These are phyloP conservation scores for Fagopyrum tataricum DNA, from an alignment of 148 eudicot genomes.

Conservation along the genomic window DNA sequence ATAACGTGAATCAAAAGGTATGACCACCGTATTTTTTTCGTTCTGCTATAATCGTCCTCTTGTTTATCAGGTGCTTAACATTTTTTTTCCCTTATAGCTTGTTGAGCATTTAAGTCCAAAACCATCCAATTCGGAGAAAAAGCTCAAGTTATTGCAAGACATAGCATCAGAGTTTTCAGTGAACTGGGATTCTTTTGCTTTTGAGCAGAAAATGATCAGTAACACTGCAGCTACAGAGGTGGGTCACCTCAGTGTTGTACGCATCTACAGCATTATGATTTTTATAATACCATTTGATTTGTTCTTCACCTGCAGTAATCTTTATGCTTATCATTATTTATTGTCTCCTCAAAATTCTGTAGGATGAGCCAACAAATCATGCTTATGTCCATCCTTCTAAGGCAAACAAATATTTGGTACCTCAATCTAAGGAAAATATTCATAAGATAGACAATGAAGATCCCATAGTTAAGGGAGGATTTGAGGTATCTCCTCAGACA, in stretches of 20 bases:
- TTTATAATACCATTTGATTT: background rate
- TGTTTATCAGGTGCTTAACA: slow-evolving; percentile 1
- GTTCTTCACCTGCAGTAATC: background rate
- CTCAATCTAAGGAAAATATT: slow-evolving; percentile 23
- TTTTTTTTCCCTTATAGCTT: slow-evolving; percentile 39
- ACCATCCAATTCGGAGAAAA: slow-evolving; percentile 55
- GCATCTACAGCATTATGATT: no score
- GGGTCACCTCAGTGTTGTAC: background rate
- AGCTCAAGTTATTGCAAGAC: slow-evolving; percentile 63
- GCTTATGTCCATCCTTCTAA: slow-evolving; percentile 23
- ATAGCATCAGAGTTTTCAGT: slow-evolving; percentile 74
- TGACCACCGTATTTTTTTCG: background rate
- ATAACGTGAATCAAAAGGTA: slow-evolving; percentile 72
- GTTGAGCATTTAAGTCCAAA: slow-evolving; percentile 56
- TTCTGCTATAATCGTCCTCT: background rate
- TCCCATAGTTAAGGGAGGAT: slow-evolving; percentile 22
- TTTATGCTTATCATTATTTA: background rate
- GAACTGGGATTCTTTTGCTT: slow-evolving; percentile 68
- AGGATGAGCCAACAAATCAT: slow-evolving; percentile 30
- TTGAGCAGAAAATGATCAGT: slow-evolving; percentile 38
- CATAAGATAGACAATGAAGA: slow-evolving; percentile 24
- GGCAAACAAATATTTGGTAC: slow-evolving; percentile 20
- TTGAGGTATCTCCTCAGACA: slow-evolving; percentile 18
- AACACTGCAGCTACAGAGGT: background rate
- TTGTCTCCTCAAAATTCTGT: slow-evolving; percentile 15